A percentile compares a stretch with the other conserved stretches of the same genome.
Evolutionary conservation across 176 grass and related monocot genomes (phyloP).

Genomic region (Thinopyrum elongatum): DNA sequence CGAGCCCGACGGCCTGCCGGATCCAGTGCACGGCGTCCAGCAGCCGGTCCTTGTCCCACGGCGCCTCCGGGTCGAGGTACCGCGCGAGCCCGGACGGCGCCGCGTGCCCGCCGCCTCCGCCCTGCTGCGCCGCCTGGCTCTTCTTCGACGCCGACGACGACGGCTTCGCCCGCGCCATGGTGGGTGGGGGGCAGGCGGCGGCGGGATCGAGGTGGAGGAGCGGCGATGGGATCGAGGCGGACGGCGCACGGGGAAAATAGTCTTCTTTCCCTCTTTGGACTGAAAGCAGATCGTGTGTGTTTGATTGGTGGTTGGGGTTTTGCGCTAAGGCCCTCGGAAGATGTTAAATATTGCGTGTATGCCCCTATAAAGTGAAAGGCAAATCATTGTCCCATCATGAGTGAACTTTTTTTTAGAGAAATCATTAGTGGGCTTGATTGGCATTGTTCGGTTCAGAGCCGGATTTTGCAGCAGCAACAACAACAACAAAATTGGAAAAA

Average conservation of each 20-base stretch:
- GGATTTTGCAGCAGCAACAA: too few species aligned
- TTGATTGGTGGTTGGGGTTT: not conserved
- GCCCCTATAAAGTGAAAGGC: not conserved
- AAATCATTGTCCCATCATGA: not conserved
- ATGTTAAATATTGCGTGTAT: not conserved
- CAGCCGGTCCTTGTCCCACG: conserved; percentile 94
- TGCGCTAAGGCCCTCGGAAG: not conserved
- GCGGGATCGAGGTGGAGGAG: not conserved
- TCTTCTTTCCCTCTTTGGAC: not conserved
- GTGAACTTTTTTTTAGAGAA: too few species aligned
- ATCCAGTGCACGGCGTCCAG: conserved; percentile 93
- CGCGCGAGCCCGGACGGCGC: conserved; percentile 65
- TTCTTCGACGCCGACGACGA: conserved; percentile 35
- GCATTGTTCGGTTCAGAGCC: too few species aligned
- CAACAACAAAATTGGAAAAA: too few species aligned
- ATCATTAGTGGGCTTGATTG: too few species aligned
- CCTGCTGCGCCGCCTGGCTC: conserved; percentile 30
- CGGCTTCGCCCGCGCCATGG: conserved; percentile 55
- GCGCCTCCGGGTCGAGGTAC: conserved; percentile 83
- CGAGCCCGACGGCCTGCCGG: conserved; percentile 73
- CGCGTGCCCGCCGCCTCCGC: conserved; percentile 31
- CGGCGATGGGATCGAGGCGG: conserved; percentile 24
- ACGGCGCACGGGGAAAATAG: conserved; percentile 3
- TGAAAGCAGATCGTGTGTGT: not conserved
- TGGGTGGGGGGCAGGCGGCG: not conserved